These are phyloP conservation scores for Diaporthe eres DNA, from an alignment of 2,329 filamentous ascomycete genomes.

Conservation along the genomic window DNA sequence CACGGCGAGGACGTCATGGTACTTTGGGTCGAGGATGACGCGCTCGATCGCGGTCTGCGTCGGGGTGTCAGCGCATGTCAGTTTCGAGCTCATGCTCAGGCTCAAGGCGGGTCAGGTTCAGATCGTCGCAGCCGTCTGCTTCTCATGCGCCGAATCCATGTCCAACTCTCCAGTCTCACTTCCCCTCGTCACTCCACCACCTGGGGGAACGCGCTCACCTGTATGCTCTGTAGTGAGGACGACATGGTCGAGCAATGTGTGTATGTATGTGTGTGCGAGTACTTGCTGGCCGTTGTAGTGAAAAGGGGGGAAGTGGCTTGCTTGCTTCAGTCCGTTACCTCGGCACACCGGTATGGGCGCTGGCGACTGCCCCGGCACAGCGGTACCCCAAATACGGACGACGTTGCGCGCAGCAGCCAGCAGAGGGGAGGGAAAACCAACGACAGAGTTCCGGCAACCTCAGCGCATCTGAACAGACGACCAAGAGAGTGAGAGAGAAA, in stretches of 20 bases:
- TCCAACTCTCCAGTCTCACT: not conserved
- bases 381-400: conserved; percentile 17
- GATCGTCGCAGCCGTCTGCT: not conserved
- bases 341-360: conserved; percentile 31
- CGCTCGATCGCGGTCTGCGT: conserved; percentile 78
- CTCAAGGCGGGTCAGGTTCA: not conserved
- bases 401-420: conserved; percentile 6
- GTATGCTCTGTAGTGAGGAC: conserved; percentile 35
- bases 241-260: conserved; percentile 29
- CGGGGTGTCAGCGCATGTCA: conserved; percentile 17
- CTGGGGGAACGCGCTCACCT: conserved; percentile 27
- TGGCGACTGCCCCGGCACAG: conserved; percentile 13
- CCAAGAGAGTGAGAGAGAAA: not conserved
- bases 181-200: not conserved
- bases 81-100: not conserved
- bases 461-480: not conserved
- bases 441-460: not conserved
- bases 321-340: conserved; percentile 27
- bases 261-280: not conserved
- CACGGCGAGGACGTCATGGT: conserved; percentile 87
- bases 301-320: not conserved
- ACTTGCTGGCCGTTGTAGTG: not conserved
- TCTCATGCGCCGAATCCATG: not conserved
- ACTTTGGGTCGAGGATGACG: conserved; percentile 84
- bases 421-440: not conserved